A percentile compares a stretch with the other conserved stretches of the same genome.
phyloP scores from a whole-genome alignment of 306 rosid genomes.

The Luffa acutangula region DNA sequence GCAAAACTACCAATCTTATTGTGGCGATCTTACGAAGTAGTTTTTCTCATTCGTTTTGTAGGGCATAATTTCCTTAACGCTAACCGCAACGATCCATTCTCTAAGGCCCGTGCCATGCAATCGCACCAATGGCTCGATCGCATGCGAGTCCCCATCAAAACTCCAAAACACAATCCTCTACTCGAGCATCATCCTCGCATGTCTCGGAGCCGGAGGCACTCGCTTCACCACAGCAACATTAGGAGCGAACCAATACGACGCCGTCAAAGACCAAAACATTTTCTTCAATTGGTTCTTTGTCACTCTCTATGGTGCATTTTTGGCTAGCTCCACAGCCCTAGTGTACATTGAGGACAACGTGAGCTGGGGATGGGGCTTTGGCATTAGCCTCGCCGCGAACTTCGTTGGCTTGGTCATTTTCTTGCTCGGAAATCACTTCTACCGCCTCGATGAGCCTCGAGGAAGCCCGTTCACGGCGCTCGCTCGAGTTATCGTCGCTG shows the following conservation, averaged over 20 bases:
- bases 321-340: conserved; percentile 15
- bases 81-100: conserved; percentile 16
- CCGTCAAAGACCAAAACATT: conserved; percentile 3
- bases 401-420: conserved; percentile 5
- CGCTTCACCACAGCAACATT: conserved; percentile 33
- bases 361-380: conserved; percentile 35
- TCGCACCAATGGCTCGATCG: neutral
- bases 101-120: conserved; percentile 22
- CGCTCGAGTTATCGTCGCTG: conserved; percentile 25
- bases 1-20: no score
- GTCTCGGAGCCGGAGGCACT: conserved; percentile 27
- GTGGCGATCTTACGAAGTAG: no score
- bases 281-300: conserved; percentile 36
- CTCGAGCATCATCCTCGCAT: conserved; percentile 14
- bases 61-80: conserved; percentile 21
- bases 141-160: conserved; percentile 18
- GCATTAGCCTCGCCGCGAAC: conserved; percentile 8
- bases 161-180: conserved; percentile 25
- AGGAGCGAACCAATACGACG: conserved; percentile 29
- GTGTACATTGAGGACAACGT: conserved; percentile 29
- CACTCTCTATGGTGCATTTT: conserved; percentile 15
- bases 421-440: conserved; percentile 22
- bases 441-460: conserved; percentile 18
- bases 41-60: neutral
- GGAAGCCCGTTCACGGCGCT: conserved; percentile 31